Evolutionary conservation across 148 eudicot genomes (phyloP), one percentile per base, ranked within the genome.

Genomic region (Rhododendron griersonianum): DNA sequence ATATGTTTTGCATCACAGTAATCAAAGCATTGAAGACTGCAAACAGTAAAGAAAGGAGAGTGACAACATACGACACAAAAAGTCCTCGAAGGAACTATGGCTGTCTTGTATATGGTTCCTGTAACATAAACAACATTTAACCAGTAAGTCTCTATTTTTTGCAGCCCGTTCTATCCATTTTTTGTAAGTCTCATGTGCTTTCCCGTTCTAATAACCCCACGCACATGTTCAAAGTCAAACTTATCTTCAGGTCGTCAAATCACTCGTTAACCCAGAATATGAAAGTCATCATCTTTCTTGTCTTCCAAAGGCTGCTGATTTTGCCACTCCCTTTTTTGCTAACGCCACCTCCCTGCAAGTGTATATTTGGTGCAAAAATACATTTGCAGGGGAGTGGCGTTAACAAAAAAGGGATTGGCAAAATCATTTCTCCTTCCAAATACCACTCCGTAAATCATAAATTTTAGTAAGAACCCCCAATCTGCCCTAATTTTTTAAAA

Each of bases 101-200:
- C 80, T 37, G 99, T 93, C 89, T 89, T 94, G 94, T 97, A 97
- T 80, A 97, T 93, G 88, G 98, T 97, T 91, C 99, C 99, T 97
- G 96, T 53, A 92, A 91, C 77, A 86, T 61, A 55, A 83, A 87
- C 41, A 13, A 71, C 84, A 79, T 57, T 59, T 28, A 11, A 84
- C 84, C 45, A 77, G 21, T 55, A 55, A 55, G 61, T 18, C 61
- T 55, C 61, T 55, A 55, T 4, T 16, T 5, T 16, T 16, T 16
- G 61, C 59, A 55, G 19, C 61, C 19, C 7, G 1, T 55, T 55
- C 21, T 16, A 55, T 55, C 21, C 61, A 55, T 55, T 55, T 55
- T 53, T 16, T 16, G 21, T 18, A 55, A 15, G 61, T 16, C 7
- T 55, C 21, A 18, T 16, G 61, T 15, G 61, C 16, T 16, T 53